Evolutionary conservation across 495 filamentous ascomycete species (phyloP).

Genomic region (Symbiotaphrina buchneri): DNA sequence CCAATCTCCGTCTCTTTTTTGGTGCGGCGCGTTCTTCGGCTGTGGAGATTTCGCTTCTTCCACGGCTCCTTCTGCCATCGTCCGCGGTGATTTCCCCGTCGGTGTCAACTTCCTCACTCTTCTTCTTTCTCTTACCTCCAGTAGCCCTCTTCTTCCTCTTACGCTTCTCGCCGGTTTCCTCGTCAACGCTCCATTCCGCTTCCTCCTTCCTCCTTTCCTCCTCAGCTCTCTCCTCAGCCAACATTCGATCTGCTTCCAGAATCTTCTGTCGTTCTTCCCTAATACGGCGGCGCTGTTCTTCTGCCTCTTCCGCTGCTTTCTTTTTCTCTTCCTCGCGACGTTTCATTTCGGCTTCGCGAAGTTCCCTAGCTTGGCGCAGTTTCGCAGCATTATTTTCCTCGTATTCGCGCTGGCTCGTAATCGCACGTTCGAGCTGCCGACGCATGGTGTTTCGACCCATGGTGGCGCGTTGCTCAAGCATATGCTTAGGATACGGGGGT

Average conservation of each 20-base stretch:
- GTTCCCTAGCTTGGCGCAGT: slow-evolving; percentile 47
- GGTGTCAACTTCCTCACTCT: slow-evolving; percentile 33
- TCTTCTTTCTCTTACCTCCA: slow-evolving; percentile 26
- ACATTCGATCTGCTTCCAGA: slow-evolving; percentile 45
- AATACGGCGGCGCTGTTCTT: slow-evolving; percentile 52
- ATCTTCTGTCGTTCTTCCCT: slow-evolving; percentile 63
- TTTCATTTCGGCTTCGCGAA: slow-evolving; percentile 53
- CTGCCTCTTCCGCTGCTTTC: slow-evolving; percentile 37
- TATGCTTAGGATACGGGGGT: slow-evolving; percentile 72
- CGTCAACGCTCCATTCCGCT: slow-evolving; percentile 52
- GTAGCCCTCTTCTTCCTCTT: slow-evolving; percentile 33
- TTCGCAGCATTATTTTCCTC: slow-evolving; percentile 82
- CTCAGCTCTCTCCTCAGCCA: slow-evolving; percentile 44
- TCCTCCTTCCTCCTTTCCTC: slow-evolving; percentile 47
- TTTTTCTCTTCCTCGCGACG: slow-evolving; percentile 49
- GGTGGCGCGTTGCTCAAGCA: slow-evolving; percentile 84
- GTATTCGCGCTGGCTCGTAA: slow-evolving; percentile 71
- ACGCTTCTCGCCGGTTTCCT: slow-evolving; percentile 57
- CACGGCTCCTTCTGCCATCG: slow-evolving; percentile 8
- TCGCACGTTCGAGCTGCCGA: slow-evolving; percentile 65
- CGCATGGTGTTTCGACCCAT: slow-evolving; percentile 91
- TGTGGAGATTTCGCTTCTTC: slow-evolving; percentile 13
- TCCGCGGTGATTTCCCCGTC: slow-evolving; percentile 22
- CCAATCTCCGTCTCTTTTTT: slow-evolving; percentile 35
- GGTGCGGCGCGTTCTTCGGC: slow-evolving; percentile 16